Percentiles rank a stretch among this genome's conserved stretches.
Conservation (phyloP, 306 rosid genomes). For the Quercus alba region DNA sequence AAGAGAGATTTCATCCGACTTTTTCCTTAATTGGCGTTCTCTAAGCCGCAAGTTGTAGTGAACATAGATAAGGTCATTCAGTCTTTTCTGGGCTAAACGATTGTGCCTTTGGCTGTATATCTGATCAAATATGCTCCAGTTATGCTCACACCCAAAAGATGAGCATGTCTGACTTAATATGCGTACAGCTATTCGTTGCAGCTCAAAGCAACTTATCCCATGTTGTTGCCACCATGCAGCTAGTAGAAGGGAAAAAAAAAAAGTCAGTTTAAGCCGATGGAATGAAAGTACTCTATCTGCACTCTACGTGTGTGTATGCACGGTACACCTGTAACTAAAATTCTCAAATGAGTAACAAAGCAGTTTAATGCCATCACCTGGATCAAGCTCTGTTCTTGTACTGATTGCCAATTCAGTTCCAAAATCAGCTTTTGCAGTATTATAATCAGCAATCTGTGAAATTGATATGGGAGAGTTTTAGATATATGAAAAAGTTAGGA, state of each 20-base stretch:
- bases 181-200: conserved; percentile 87
- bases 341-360: not conserved
- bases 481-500: not conserved
- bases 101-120: conserved; percentile 52
- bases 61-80: conserved; percentile 65
- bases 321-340: conserved; percentile 3
- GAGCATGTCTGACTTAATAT: conserved; percentile 94
- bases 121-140: conserved; percentile 75
- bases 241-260: conserved; percentile 29
- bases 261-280: conserved; percentile 4
- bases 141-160: conserved; percentile 69
- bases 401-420: conserved; percentile 96
- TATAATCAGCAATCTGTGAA: conserved; percentile 77
- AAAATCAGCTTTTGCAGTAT: conserved; percentile 82
- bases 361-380: conserved; percentile 49
- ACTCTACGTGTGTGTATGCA: conserved; percentile 9
- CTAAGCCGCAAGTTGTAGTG: conserved; percentile 88
- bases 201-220: conserved; percentile 92
- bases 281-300: conserved; percentile 8
- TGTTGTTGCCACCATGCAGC: conserved; percentile 99
- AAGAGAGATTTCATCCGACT: conserved; percentile 46
- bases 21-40: conserved; percentile 75
- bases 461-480: conserved; percentile 18
- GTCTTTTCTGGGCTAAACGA: conserved; percentile 66
- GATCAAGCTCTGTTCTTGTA: conserved; percentile 94